These are phyloP conservation scores for Trifolium pratense DNA, from an alignment of 306 rosid species.

Conservation along the genomic window DNA sequence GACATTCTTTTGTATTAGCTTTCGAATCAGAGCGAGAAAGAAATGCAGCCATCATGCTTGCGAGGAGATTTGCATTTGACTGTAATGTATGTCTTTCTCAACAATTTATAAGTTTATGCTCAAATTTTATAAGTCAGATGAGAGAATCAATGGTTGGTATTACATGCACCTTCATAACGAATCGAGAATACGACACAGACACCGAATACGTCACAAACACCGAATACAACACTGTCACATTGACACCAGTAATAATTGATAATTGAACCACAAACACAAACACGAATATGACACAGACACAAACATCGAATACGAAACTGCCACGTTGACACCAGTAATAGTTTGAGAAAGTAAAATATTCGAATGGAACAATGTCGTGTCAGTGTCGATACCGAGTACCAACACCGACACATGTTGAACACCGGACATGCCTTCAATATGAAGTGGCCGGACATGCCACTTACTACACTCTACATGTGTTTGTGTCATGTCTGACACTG, in stretches of 20 bases:
- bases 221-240: neutral
- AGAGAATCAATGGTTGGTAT: neutral
- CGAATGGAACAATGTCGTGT: neutral
- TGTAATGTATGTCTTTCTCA: slow-evolving; percentile 75
- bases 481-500: neutral
- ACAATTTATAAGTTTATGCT: neutral
- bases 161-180: neutral
- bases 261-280: too few relatives aligned
- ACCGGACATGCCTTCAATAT: neutral
- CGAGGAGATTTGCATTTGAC: slow-evolving; percentile 95
- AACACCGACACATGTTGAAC: neutral
- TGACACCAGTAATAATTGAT: neutral
- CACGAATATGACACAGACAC: too few relatives aligned
- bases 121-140: neutral
- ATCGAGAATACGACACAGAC: neutral
- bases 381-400: neutral
- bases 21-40: slow-evolving; percentile 95
- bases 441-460: too few relatives aligned
- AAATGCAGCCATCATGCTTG: slow-evolving; percentile 94
- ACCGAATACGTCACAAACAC: neutral
- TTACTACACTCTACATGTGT: neutral
- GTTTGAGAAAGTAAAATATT: neutral
- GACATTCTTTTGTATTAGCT: slow-evolving; percentile 78
- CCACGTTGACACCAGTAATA: neutral
- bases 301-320: too few relatives aligned